A percentile compares a stretch with the other conserved stretches of the same genome.
These are phyloP conservation scores for Cladosporium sphaerospermum DNA, from an alignment of 2,329 filamentous ascomycete genomes.

Conservation along the genomic window DNA sequence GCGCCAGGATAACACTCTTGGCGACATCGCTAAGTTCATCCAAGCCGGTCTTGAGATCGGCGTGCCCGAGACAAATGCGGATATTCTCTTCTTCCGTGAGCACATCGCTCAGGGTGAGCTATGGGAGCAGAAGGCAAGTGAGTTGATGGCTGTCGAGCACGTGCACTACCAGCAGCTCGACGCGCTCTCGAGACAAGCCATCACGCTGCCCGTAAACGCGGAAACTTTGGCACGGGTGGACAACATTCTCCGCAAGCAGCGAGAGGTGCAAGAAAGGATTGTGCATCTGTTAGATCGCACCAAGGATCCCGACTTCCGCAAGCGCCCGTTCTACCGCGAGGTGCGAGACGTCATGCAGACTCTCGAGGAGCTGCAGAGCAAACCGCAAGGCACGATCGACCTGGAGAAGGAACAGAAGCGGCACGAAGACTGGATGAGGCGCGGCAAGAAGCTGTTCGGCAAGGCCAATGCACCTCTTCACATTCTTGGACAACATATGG, in stretches of 20 bases:
- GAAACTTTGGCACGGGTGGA: slow-evolving; percentile 80
- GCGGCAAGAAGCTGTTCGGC: slow-evolving; percentile 94
- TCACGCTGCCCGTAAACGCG: slow-evolving; percentile 69
- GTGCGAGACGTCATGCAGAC: slow-evolving; percentile 86
- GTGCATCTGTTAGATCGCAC: slow-evolving; percentile 73
- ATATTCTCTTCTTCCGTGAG: slow-evolving; percentile 68
- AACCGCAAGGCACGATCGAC: slow-evolving; percentile 83
- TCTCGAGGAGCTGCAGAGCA: slow-evolving; percentile 83
- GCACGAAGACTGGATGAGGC: slow-evolving; percentile 98
- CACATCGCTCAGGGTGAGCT: slow-evolving; percentile 70
- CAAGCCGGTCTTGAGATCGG: slow-evolving; percentile 69
- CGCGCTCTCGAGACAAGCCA: slow-evolving; percentile 77
- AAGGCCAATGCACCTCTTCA: slow-evolving; percentile 96
- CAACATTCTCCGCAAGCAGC: slow-evolving; percentile 88
- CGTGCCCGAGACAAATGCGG: slow-evolving; percentile 73
- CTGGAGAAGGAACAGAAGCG: slow-evolving; percentile 90
- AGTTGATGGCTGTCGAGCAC: slow-evolving; percentile 83
- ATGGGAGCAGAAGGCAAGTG: slow-evolving; percentile 90
- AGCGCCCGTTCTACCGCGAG: slow-evolving; percentile 80
- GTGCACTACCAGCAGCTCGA: slow-evolving; percentile 94
- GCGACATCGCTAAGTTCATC: slow-evolving; percentile 74
- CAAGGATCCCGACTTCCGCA: slow-evolving; percentile 65
- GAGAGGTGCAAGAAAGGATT: slow-evolving; percentile 87
- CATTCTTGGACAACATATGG: slow-evolving; percentile 90
- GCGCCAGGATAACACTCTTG: slow-evolving; percentile 59